These are phyloP conservation scores for Thelonectria discophora DNA, from an alignment of 2,329 filamentous ascomycete genomes.

Conservation along the genomic window DNA sequence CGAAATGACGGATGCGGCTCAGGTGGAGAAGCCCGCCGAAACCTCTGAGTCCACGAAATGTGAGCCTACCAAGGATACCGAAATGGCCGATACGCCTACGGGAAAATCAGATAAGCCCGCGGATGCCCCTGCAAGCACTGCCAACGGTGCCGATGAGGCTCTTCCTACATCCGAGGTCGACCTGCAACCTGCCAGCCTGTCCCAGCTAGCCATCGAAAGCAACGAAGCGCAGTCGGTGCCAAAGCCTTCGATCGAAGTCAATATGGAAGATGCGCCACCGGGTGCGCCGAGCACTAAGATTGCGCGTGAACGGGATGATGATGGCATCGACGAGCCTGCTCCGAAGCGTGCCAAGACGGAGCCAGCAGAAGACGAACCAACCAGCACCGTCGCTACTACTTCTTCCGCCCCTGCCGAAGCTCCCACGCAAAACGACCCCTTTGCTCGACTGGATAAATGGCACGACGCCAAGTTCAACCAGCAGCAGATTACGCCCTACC, in stretches of 20 bases:
- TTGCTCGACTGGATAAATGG: conserved; percentile 50
- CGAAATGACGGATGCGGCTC: conserved; percentile 39
- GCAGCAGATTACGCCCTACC: conserved; percentile 64
- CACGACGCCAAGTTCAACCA: conserved; percentile 54
- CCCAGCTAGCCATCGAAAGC: conserved; percentile 51
- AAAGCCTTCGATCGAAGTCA: conserved; percentile 52
- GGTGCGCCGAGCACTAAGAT: conserved; percentile 62
- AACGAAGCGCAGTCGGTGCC: conserved; percentile 44
- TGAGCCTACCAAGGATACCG: conserved; percentile 33
- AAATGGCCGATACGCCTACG: conserved; percentile 37
- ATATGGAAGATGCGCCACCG: conserved; percentile 60
- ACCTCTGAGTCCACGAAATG: conserved; percentile 13
- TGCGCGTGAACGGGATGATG: conserved; percentile 80
- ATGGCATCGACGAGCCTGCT: conserved; percentile 69
- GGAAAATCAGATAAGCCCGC: conserved; percentile 30
- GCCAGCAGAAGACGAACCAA: conserved; percentile 54
- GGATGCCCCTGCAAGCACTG: conserved; percentile 18
- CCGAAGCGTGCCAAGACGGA: conserved; percentile 86
- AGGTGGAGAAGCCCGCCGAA: conserved; percentile 16
- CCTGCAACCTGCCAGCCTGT: conserved; percentile 49
- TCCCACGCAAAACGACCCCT: conserved; percentile 31
- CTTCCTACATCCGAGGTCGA: conserved; percentile 47
- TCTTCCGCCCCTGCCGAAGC: conserved; percentile 35
- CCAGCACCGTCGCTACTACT: conserved; percentile 19
- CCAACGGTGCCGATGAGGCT: conserved; percentile 29